phyloP scores from a whole-genome alignment of 2,329 filamentous ascomycete genomes.

The Fusarium phyllophilum region DNA sequence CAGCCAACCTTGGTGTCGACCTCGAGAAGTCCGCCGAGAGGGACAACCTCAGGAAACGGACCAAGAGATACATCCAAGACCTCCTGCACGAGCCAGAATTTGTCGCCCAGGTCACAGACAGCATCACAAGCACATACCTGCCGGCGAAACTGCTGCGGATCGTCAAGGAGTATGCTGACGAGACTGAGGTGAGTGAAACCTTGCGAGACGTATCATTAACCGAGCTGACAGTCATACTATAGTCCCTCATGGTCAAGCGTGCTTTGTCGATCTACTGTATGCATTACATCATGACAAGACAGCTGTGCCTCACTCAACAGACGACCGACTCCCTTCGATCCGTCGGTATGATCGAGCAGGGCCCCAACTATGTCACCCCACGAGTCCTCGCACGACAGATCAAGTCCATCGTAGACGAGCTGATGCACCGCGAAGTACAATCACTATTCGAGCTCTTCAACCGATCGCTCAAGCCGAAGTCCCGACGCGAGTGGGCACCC shows the following conservation, averaged over 20 bases:
- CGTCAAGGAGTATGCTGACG: constrained; percentile 59
- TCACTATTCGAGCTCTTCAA: constrained; percentile 63
- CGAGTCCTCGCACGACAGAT: constrained; percentile 66
- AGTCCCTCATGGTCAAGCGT: constrained; percentile 62
- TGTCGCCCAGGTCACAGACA: constrained; percentile 62
- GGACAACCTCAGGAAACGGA: constrained; percentile 58
- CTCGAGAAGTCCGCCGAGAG: constrained; percentile 53
- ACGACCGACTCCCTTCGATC: constrained; percentile 55
- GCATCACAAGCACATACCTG: constrained; percentile 56
- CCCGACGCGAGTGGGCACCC: constrained; percentile 64
- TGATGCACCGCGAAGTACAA: constrained; percentile 62
- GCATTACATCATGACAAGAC: constrained; percentile 66
- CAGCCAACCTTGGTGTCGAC: constrained; percentile 64
- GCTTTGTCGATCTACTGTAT: constrained; percentile 66
- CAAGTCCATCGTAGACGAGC: constrained; percentile 66
- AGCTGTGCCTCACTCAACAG: constrained; percentile 61
- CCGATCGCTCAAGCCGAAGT: constrained; percentile 64
- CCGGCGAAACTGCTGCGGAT: constrained; percentile 59
- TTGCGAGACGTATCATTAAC: constrained; percentile 12
- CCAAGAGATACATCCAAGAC: constrained; percentile 61
- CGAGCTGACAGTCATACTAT: constrained; percentile 15
- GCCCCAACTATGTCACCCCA: constrained; percentile 59
- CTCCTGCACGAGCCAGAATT: constrained; percentile 60
- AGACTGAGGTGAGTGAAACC: constrained; percentile 53
- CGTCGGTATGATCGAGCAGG: constrained; percentile 56